These are phyloP conservation scores for Salvia rosmarinus DNA, from an alignment of 257 asterid genomes.

Conservation along the genomic window DNA sequence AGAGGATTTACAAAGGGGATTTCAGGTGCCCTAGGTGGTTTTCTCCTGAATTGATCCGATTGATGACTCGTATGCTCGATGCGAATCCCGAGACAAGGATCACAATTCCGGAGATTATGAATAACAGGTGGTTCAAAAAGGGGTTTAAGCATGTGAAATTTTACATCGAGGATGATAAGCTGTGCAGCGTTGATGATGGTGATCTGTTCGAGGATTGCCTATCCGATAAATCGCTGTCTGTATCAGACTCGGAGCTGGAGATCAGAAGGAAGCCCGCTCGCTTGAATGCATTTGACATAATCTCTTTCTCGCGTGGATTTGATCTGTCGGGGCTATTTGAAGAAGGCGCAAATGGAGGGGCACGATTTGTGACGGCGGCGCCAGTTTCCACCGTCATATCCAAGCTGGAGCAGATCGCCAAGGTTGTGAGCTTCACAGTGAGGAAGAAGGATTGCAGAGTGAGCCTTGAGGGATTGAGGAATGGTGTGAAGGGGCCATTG, in stretches of 20 bases:
- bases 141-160: conserved; percentile 70
- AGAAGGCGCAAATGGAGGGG: conserved; percentile 73
- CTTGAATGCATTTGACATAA: conserved; percentile 89
- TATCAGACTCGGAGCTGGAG: conserved; percentile 68
- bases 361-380: conserved; percentile 74
- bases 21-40: conserved; percentile 96
- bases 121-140: conserved; percentile 63
- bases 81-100: conserved; percentile 66
- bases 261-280: conserved; percentile 76
- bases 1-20: conserved; percentile 87
- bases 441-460: conserved; percentile 90
- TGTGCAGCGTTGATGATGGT: conserved; percentile 62
- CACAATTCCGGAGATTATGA: conserved; percentile 67
- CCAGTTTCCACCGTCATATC: conserved; percentile 72
- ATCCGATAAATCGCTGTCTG: conserved; percentile 69
- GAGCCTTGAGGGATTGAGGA: conserved; percentile 77
- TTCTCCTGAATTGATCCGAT: conserved; percentile 62
- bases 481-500: conserved; percentile 92
- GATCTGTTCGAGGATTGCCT: conserved; percentile 38
- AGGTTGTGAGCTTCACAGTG: conserved; percentile 80
- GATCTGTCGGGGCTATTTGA: conserved; percentile 89
- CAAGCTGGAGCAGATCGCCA: conserved; percentile 88
- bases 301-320: conserved; percentile 85
- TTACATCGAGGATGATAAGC: conserved; percentile 79
- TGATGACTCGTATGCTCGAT: conserved; percentile 57